phyloP scores from a whole-genome alignment of 202 grass and related monocot species.

The Schoenoplectus triqueter region DNA sequence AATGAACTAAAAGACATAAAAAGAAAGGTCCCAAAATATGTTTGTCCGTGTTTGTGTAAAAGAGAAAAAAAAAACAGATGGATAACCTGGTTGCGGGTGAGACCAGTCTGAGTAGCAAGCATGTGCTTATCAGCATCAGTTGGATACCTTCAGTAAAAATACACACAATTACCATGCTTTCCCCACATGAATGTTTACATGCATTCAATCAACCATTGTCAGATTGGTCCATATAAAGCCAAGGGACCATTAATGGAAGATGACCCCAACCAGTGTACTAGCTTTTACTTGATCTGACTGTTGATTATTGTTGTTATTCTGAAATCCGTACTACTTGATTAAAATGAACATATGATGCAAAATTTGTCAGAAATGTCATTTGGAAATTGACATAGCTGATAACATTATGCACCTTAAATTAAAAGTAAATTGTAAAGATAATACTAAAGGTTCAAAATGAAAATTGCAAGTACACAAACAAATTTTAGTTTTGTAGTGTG shows the following conservation, averaged over 20 bases:
- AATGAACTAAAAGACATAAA: not conserved
- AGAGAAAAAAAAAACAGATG: constrained; percentile 1
- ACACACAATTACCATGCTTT: constrained; percentile 11
- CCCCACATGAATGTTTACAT: not conserved
- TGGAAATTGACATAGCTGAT: too few species aligned
- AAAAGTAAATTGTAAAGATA: too few species aligned
- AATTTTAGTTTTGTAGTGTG: too few species aligned
- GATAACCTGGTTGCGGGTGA: constrained; percentile 61
- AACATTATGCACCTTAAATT: too few species aligned
- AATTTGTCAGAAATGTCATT: too few species aligned
- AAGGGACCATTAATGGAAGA: not conserved
- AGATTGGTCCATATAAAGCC: not conserved
- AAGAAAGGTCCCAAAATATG: not conserved
- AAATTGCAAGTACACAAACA: not conserved
- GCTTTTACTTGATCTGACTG: not conserved
- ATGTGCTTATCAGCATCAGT: constrained; percentile 67
- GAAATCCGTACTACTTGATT: not conserved
- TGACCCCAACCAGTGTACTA: not conserved
- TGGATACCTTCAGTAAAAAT: constrained; percentile 55
- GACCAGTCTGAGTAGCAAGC: constrained; percentile 58
- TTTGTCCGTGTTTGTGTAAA: not conserved
- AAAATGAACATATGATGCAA: too few species aligned
- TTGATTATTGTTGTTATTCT: not conserved
- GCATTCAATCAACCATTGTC: constrained; percentile 11
- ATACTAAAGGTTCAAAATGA: not conserved